Base-by-base conservation (phyloP, 164 flowering plant genomes). In the Tetracentron sinense region DNA sequence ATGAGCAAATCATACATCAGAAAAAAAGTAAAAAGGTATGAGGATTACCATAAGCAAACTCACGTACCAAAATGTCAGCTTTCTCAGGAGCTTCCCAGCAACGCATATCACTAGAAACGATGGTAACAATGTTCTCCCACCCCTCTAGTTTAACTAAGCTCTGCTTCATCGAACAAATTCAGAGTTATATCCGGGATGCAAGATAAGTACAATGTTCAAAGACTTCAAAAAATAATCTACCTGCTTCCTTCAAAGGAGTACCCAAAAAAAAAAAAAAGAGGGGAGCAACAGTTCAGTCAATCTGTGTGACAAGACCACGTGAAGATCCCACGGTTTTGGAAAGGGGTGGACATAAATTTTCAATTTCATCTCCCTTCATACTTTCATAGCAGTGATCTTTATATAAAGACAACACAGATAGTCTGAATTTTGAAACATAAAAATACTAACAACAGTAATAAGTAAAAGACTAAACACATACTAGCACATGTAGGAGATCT, bases 41-140 rank as follows among this genome's bases (percentile, higher is more conserved):
- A 58, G 49, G 44, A 61, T 48, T 7, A 51, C n/a, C 25, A 14
- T 30, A 33, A 52, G 10, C 23, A 56, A 19, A 65, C 17, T 17
- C 21, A 68, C 62, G 31, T 77, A 94, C 97, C 96, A 95, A 67
- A 31, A 95, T 95, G 74, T 95, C 97, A 67, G 99, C 97, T 71
- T 85, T 84, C 81, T 88, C 97, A 64, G 97, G 96, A 64, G 99
- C 99, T 73, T 83, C 75, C 99, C 99, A 95, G 65, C 53, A 54
- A n/a, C 99, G 95, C 99, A 92, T 95, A 72, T 95, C 99, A 70
- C 92, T 69, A 22, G 99, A 86, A 67, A 95, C 69, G 66, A 95
- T 82, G 54, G 94, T 83, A 47, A 95, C 97, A 62, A 72, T 49
- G 29, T 73, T 68, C 62, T 90, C 97, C 97, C 99, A 92, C 1